phyloP scores from a whole-genome alignment of 2,329 filamentous ascomycete species.

The Epichloe amarillans region DNA sequence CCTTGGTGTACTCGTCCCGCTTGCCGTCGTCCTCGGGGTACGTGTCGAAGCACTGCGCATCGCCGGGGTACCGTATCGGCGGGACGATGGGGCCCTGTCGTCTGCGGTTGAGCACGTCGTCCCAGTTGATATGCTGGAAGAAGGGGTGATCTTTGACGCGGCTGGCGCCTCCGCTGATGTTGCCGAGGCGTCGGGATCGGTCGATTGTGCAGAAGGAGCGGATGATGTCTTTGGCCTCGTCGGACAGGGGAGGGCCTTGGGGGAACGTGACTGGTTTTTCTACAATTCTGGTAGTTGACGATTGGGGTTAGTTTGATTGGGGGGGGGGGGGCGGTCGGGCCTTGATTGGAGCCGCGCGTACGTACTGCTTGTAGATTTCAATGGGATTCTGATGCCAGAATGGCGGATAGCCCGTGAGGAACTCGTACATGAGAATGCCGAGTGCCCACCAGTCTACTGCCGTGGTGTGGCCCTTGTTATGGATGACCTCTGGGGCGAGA shows the following conservation, averaged over 20 bases:
- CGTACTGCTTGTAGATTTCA: constrained; percentile 70
- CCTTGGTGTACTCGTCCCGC: constrained; percentile 53
- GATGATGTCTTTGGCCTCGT: constrained; percentile 62
- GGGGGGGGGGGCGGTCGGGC: too few relatives aligned
- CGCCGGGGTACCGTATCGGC: constrained; percentile 57
- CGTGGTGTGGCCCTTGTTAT: constrained; percentile 63
- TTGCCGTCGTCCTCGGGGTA: constrained; percentile 65
- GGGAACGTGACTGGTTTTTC: constrained; percentile 63
- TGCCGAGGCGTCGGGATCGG: constrained; percentile 63
- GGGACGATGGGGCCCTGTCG: constrained; percentile 60
- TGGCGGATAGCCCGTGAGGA: constrained; percentile 70
- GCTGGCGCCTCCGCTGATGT: constrained; percentile 59
- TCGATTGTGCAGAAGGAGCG: constrained; percentile 65
- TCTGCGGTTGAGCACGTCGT: constrained; percentile 52
- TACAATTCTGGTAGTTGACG: constrained; percentile 47
- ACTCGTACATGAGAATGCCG: constrained; percentile 74
- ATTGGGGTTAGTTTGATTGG: not conserved
- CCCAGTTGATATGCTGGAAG: constrained; percentile 62
- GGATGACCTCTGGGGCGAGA: constrained; percentile 71
- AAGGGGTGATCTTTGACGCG: constrained; percentile 65
- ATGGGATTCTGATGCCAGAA: constrained; percentile 83
- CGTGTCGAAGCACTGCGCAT: constrained; percentile 69
- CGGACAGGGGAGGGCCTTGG: constrained; percentile 47
- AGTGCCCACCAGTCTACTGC: constrained; percentile 84
- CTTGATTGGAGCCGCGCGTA: not conserved